phyloP scores from a whole-genome alignment of 306 rosid genomes.

The Trifolium subterraneum region DNA sequence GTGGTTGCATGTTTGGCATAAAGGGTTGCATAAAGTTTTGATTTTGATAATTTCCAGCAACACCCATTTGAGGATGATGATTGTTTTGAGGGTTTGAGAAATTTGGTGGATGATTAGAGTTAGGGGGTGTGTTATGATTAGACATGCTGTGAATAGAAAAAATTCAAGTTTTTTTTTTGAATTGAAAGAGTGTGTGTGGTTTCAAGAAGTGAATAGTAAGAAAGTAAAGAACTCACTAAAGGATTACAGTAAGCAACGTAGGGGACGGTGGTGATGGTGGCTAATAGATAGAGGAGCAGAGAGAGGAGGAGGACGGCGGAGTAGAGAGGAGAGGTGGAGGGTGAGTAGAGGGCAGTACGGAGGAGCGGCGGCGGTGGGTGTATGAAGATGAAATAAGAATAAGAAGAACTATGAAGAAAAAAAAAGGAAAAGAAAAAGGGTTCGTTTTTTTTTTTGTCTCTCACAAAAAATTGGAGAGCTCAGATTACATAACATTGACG shows the following conservation, averaged over 20 bases:
- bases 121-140: constrained; percentile 34
- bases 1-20: constrained; percentile 46
- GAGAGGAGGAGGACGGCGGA: too few species aligned
- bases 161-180: background rate
- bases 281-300: background rate
- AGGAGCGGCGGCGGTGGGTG: too few species aligned
- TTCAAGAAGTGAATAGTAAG: background rate
- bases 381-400: too few species aligned
- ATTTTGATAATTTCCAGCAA: constrained; percentile 44
- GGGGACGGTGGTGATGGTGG: background rate
- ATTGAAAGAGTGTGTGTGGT: background rate
- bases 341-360: too few species aligned
- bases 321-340: too few species aligned
- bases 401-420: too few species aligned
- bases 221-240: background rate
- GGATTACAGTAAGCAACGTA: background rate
- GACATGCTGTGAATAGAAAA: constrained; percentile 38
- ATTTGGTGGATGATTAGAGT: constrained; percentile 51
- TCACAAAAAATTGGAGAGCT: too few species aligned
- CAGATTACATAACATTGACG: too few species aligned
- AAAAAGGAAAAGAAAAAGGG: too few species aligned
- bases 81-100: constrained; percentile 49
- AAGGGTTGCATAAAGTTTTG: constrained; percentile 45
- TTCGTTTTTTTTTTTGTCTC: too few species aligned
- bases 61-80: constrained; percentile 55